A percentile compares a stretch with the other conserved stretches of the same genome.
Evolutionary conservation across 345 rosid species (phyloP).

Genomic region (Xanthoceras sorbifolium): DNA sequence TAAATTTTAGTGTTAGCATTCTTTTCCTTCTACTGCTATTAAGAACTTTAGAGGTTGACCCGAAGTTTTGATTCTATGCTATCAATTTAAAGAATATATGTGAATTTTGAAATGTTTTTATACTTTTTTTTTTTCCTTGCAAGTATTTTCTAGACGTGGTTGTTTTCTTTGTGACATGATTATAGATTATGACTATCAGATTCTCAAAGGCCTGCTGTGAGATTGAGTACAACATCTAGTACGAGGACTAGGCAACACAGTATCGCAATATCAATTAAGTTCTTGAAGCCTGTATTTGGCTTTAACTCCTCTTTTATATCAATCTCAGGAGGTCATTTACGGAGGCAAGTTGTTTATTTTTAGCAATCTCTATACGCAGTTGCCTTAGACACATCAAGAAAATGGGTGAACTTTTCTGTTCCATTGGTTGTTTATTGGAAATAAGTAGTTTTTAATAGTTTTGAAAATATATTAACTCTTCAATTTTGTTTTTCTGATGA

Average conservation of each 20-base stretch:
- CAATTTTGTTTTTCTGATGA: slow-evolving; percentile 8
- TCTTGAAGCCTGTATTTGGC: slow-evolving; percentile 80
- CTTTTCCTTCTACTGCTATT: not conserved
- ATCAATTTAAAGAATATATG: not conserved
- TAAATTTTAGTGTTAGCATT: not conserved
- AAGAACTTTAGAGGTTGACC: slow-evolving; percentile 1
- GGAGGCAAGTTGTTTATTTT: slow-evolving; percentile 55
- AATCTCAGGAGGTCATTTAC: slow-evolving; percentile 76
- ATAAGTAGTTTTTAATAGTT: not conserved
- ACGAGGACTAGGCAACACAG: slow-evolving; percentile 63
- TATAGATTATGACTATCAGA: slow-evolving; percentile 48
- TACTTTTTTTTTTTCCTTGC: not conserved
- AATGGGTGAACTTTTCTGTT: not conserved
- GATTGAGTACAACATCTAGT: slow-evolving; percentile 66
- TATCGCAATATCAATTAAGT: slow-evolving; percentile 62
- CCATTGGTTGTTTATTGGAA: not conserved
- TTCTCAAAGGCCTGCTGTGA: slow-evolving; percentile 74
- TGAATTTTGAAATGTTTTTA: not conserved
- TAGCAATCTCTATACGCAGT: slow-evolving; percentile 5
- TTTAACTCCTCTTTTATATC: slow-evolving; percentile 78
- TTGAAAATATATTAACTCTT: slow-evolving; percentile 3
- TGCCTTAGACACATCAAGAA: not conserved
- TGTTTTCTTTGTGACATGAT: slow-evolving; percentile 16
- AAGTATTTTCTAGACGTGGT: not conserved
- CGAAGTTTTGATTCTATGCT: not conserved